These are phyloP conservation scores for Purshia tridentata DNA, from an alignment of 306 rosid species.

Conservation along the genomic window DNA sequence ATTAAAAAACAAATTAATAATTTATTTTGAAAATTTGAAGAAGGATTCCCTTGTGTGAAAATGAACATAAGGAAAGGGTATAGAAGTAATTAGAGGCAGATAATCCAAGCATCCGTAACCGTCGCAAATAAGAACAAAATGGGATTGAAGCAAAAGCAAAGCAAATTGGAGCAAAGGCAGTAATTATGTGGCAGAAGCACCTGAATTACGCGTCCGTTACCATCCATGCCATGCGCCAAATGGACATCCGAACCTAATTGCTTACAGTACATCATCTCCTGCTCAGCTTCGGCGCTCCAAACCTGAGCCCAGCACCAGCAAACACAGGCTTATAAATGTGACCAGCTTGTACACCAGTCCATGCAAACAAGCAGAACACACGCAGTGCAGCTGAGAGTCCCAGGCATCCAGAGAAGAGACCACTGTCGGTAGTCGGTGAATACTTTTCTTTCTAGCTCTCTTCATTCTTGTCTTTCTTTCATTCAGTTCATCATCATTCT, in stretches of 20 bases:
- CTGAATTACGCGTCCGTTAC: conserved; percentile 3
- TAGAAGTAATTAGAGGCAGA: not conserved
- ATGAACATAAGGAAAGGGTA: not conserved
- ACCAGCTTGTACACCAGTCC: not conserved
- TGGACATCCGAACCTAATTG: not conserved
- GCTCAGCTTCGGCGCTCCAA: not conserved
- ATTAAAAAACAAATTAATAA: too few relatives aligned
- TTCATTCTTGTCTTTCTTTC: not conserved
- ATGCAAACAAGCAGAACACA: not conserved
- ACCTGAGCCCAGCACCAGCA: not conserved
- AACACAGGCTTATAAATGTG: conserved; percentile 2
- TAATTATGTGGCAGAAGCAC: conserved; percentile 3
- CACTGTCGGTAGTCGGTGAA: not conserved
- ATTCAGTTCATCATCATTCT: not conserved
- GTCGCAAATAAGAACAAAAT: not conserved
- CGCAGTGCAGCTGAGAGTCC: not conserved
- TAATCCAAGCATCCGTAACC: conserved; percentile 3
- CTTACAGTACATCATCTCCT: too few relatives aligned
- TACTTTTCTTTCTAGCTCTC: not conserved
- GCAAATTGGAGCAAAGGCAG: not conserved
- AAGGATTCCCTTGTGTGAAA: not conserved
- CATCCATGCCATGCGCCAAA: not conserved
- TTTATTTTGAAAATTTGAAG: not conserved
- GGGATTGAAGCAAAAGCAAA: not conserved
- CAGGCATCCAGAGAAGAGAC: not conserved